Evolutionary conservation across 441 rosid species (phyloP), one percentile per base, ranked within the genome.

Genomic region (Pelargonium australe): DNA sequence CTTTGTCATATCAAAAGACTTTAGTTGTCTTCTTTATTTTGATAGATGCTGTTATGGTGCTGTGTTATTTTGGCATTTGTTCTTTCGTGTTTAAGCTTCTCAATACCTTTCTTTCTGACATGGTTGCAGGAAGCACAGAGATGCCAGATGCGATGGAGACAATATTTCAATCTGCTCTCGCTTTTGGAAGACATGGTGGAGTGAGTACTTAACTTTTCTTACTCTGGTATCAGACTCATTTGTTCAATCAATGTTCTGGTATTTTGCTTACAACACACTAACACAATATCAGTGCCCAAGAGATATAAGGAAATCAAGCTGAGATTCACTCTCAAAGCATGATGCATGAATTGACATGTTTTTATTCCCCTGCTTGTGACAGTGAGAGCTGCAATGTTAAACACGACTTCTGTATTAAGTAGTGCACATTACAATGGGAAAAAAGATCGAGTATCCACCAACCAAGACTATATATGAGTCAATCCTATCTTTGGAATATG

Each of bases 141-240:
- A 87, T 94, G 99, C 99, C 97, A 14, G 96, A 94, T 83, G 91
- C 97, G 53, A 89, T 94, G 96, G 97, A 94, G 90, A 80, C 79
- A 0, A 89, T 94, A 81, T 94, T 84, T 80, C 90, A 94, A 71
- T 84, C 88, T 67, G 97, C 99, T 66, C 96, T 94, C 70, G 82
- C 78, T 71, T 77, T 89, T 40, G 99, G 99, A 69, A 86, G 78
- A 75, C 47, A 64, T 66, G 96, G 99, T 20, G 96, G 89, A 68
- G 97, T 94, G 73, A 87, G 97, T 81, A 60, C 72, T 69, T 70
- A 5, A 55, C 23, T 55, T 55, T 6, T 20, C 25, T 55, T 53
- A 5, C 8, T 53, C 23, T 53, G 17, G 20, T 19, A 14, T 14
- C 16, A 53, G 17, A 51, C 7, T 45, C 51, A 45, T 45, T 11